phyloP scores from a whole-genome alignment of 1,284 basidiomycete genomes.

The Trichosporon sp. region DNA sequence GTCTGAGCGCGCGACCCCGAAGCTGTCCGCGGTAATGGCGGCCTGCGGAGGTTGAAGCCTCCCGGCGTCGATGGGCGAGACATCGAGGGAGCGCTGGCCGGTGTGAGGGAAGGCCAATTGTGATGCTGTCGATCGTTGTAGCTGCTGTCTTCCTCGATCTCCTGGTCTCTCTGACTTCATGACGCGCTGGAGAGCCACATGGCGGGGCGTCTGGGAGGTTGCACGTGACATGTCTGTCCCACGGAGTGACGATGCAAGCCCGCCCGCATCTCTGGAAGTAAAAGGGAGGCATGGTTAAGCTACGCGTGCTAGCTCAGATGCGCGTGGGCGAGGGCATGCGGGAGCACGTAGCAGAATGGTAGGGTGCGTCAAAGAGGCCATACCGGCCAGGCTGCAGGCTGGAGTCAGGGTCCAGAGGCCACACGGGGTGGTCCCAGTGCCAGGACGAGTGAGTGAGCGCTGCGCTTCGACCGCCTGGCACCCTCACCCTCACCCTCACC shows the following conservation, averaged over 20 bases:
- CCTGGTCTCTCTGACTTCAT: not conserved
- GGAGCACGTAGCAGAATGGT: constrained; percentile 1
- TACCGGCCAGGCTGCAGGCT: not conserved
- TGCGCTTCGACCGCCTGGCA: not conserved
- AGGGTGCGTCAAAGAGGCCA: not conserved
- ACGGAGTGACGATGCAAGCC: not conserved
- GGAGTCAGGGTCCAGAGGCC: too few relatives aligned
- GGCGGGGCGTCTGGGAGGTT: not conserved
- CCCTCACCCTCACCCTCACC: too few relatives aligned
- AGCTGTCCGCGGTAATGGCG: constrained; percentile 5
- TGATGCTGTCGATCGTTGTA: not conserved
- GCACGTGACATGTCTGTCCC: not conserved
- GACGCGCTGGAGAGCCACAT: not conserved
- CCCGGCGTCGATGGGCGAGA: constrained; percentile 19
- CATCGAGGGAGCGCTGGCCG: not conserved
- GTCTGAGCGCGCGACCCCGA: constrained; percentile 8
- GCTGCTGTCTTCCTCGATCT: too few relatives aligned
- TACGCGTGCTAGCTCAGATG: not conserved
- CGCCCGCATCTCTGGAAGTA: not conserved
- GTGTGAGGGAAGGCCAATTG: not conserved
- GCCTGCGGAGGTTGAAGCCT: constrained; percentile 14
- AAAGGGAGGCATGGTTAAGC: not conserved
- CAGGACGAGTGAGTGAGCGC: too few relatives aligned
- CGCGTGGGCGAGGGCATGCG: not conserved
- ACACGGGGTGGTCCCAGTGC: not conserved